Evolutionary conservation across 164 flowering plant genomes (phyloP), one percentile per base, ranked within the genome.

Genomic region (Kingdonia uniflora): DNA sequence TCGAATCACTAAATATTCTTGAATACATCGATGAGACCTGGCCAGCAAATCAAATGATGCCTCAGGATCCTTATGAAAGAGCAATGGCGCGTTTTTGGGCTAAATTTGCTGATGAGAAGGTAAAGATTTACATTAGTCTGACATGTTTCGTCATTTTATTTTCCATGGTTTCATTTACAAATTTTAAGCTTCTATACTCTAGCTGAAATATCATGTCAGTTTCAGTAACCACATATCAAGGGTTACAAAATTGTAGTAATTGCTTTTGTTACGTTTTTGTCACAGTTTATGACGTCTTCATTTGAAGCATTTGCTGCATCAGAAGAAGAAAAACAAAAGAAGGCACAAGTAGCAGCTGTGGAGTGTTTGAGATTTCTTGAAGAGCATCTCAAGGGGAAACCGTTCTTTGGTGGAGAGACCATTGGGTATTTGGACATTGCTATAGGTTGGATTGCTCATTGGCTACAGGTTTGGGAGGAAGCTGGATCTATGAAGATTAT

Each of bases 11-110:
- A 20, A 1, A 17, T 13, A 52, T 52, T 11, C 44, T 52, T 2
- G 55, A 52, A 20, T 52, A 52, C 22, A 38, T 49, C 22, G 52
- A 49, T 49, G 52, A 49, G 23, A 25, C n/a, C 10, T 49, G 52
- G 52, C 5, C 8, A 5, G 15, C 33, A 1, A 37, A 52, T 20
- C 55, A 21, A 2, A 3, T 52, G 10, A 19, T 52, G 19, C 55
- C 55, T 13, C 16, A 37, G 13, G 44, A 52, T 52, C 44, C 55
- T 11, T 37, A 52, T 20, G 55, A 38, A 15, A 52, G 21, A 39
- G 44, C 43, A 16, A 20, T 38, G 16, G 55, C 19, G 0, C 55
- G 55, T 11, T 52, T 52, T 20, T 52, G 55, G 55, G 42, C 55
- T 38, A 38, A 52, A 12, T 37, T 37, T 20, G 17, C n/a, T 1